A percentile compares a stretch with the other conserved stretches of the same genome.
These are phyloP conservation scores for Blumeria hordei DNA, from an alignment of 2,329 filamentous ascomycete species.

Conservation along the genomic window DNA sequence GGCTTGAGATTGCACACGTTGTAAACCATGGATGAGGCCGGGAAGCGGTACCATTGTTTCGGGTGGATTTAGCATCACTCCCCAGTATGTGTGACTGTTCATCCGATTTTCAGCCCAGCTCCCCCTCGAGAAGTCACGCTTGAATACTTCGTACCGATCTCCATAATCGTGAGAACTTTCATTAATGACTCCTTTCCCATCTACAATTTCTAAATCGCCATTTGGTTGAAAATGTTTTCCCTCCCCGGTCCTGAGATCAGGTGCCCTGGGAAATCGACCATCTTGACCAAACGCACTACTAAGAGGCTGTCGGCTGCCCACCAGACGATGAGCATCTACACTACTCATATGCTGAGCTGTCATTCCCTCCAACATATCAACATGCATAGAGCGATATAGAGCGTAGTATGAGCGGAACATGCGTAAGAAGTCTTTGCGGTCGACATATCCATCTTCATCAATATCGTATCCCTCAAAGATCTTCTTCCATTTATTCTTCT, in stretches of 20 bases:
- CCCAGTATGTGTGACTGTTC: constrained; percentile 9
- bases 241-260: constrained; percentile 31
- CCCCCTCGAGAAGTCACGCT: constrained; percentile 14
- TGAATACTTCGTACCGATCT: constrained; percentile 34
- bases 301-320: constrained; percentile 50
- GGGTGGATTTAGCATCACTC: constrained; percentile 11
- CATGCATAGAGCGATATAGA: constrained; percentile 70
- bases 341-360: constrained; percentile 59
- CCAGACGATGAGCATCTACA: constrained; percentile 50
- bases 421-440: constrained; percentile 65
- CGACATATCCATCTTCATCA: constrained; percentile 66
- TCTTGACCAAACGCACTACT: constrained; percentile 53
- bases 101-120: constrained; percentile 4
- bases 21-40: constrained; percentile 6
- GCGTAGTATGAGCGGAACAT: constrained; percentile 87
- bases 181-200: constrained; percentile 33
- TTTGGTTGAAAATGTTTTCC: constrained; percentile 40
- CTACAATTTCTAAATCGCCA: constrained; percentile 38
- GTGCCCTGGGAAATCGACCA: constrained; percentile 38
- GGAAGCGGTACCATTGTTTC: constrained; percentile 7
- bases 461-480: constrained; percentile 83
- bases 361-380: constrained; percentile 54
- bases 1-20: constrained; percentile 4
- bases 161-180: constrained; percentile 35
- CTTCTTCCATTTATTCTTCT: constrained; percentile 42